Evolutionary conservation across 129 eudicot species (phyloP).

Genomic region (Helichrysum umbraculigerum): DNA sequence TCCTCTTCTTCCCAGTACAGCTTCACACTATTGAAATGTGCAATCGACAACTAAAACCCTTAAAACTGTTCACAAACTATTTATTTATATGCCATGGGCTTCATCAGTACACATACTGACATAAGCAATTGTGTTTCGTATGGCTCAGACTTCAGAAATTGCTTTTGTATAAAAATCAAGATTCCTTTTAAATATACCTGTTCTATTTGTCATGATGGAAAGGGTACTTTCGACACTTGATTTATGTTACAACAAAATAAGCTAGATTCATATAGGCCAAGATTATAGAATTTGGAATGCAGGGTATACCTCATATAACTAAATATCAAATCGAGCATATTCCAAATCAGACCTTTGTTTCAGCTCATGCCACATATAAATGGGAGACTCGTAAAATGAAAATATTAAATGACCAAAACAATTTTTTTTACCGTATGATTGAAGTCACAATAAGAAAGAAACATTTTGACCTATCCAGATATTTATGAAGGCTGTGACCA

Average conservation of each 20-base stretch:
- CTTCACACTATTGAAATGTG: slow-evolving; percentile 34
- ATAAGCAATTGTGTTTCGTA: not conserved
- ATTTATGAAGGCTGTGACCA: not conserved
- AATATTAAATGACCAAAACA: not conserved
- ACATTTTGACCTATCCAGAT: not conserved
- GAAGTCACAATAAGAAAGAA: not conserved
- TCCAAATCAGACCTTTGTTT: not conserved
- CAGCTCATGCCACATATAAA: slow-evolving; percentile 6
- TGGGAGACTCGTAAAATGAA: not conserved
- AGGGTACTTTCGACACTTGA: not conserved
- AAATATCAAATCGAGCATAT: not conserved
- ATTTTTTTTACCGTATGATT: too few species aligned
- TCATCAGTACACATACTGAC: not conserved
- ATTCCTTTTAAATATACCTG: not conserved
- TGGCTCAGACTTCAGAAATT: not conserved
- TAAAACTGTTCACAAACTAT: not conserved
- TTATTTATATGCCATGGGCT: not conserved
- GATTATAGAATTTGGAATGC: not conserved
- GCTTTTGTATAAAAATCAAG: not conserved
- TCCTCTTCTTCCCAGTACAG: slow-evolving; percentile 42
- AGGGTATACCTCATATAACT: not conserved
- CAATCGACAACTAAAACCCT: slow-evolving; percentile 16
- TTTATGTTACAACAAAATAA: not conserved
- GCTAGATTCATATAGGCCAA: not conserved
- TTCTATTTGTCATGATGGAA: not conserved